These are phyloP conservation scores for Phaeosphaeriaceae sp. DNA, from an alignment of 2,329 filamentous ascomycete species.

Conservation along the genomic window DNA sequence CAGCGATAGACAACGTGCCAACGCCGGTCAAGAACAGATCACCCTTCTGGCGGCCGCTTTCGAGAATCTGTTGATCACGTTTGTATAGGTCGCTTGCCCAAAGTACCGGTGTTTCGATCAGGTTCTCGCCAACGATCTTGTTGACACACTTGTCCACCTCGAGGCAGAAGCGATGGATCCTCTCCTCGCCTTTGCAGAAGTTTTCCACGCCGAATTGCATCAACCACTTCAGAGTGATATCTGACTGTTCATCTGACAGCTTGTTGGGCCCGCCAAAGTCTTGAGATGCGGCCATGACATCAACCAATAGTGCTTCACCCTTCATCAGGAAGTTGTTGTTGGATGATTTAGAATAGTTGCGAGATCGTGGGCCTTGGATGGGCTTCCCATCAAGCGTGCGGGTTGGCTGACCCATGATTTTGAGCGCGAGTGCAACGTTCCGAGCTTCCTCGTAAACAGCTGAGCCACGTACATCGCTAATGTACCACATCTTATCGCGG, in stretches of 20 bases:
- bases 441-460: slow-evolving; percentile 85
- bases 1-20: slow-evolving; percentile 56
- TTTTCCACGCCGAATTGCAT: slow-evolving; percentile 84
- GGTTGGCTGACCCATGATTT: slow-evolving; percentile 77
- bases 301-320: slow-evolving; percentile 83
- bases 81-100: slow-evolving; percentile 92
- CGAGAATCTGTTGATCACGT: slow-evolving; percentile 72
- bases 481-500: slow-evolving; percentile 98
- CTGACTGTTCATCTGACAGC: slow-evolving; percentile 91
- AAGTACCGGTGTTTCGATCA: slow-evolving; percentile 83
- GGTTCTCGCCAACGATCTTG: slow-evolving; percentile 82
- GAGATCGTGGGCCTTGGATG: slow-evolving; percentile 48
- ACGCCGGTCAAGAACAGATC: slow-evolving; percentile 56
- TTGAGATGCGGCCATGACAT: slow-evolving; percentile 80
- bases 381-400: slow-evolving; percentile 51
- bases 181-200: slow-evolving; percentile 92
- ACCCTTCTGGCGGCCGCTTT: slow-evolving; percentile 58
- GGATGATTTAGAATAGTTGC: slow-evolving; percentile 54
- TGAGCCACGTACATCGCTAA: slow-evolving; percentile 90
- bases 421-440: slow-evolving; percentile 84
- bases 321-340: slow-evolving; percentile 72
- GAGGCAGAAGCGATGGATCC: slow-evolving; percentile 91
- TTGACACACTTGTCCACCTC: slow-evolving; percentile 87
- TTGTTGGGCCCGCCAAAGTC: slow-evolving; percentile 93
- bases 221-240: slow-evolving; percentile 83